Evolutionary conservation across 768 basidiomycete genomes (phyloP).

Genomic region (Boletus subcaerulescens): DNA sequence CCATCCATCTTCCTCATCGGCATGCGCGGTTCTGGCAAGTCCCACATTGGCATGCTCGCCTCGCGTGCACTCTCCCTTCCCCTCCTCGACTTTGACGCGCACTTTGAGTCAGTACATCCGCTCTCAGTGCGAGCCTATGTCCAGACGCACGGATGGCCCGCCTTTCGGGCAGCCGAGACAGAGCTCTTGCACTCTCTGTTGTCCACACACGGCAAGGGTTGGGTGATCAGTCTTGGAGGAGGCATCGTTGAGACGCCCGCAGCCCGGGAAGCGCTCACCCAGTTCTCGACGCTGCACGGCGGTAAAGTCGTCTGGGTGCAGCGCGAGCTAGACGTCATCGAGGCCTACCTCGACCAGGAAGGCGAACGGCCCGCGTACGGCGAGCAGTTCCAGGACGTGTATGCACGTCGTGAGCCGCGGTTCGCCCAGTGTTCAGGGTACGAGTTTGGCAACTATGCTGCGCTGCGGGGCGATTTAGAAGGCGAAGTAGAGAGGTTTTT

Average conservation of each 20-base stretch:
- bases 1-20: slow-evolving; percentile 80
- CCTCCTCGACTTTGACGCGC: slow-evolving; percentile 81
- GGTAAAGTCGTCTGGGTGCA: slow-evolving; percentile 85
- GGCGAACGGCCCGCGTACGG: slow-evolving; percentile 83
- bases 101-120: slow-evolving; percentile 64
- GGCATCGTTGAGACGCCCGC: slow-evolving; percentile 87
- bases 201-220: slow-evolving; percentile 45
- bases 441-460: slow-evolving; percentile 78
- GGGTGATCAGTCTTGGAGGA: slow-evolving; percentile 90
- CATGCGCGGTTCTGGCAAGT: slow-evolving; percentile 98
- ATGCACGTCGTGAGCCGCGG: slow-evolving; percentile 79
- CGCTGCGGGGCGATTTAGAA: slow-evolving; percentile 30
- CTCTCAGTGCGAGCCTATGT: slow-evolving; percentile 75
- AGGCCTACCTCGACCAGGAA: slow-evolving; percentile 76
- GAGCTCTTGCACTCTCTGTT: slow-evolving; percentile 69
- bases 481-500: slow-evolving; percentile 84
- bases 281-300: slow-evolving; percentile 48
- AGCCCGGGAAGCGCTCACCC: slow-evolving; percentile 68
- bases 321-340: slow-evolving; percentile 76
- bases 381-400: slow-evolving; percentile 84
- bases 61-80: slow-evolving; percentile 69
- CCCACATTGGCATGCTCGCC: slow-evolving; percentile 78
- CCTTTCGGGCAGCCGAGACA: slow-evolving; percentile 81
- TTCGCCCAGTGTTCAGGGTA: slow-evolving; percentile 78
- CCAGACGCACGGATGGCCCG: slow-evolving; percentile 78